Percentiles rank a stretch among this genome's conserved stretches.
Conservation (phyloP, 192 early-diverging fungal species). For the Coemansia sp. region DNA sequence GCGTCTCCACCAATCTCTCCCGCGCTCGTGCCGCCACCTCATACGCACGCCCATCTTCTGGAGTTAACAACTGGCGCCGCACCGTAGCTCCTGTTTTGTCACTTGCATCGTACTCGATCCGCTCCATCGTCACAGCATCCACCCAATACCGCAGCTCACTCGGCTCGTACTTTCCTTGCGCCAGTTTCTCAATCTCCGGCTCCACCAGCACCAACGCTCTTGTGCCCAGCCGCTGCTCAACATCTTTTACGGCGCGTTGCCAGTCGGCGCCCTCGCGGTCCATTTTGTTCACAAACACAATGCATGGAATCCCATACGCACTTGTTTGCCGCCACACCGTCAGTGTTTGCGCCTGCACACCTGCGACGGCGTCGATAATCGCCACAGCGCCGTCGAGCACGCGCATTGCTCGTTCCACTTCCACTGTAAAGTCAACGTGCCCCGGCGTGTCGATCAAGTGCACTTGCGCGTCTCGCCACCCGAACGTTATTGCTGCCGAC, state of each 20-base stretch:
- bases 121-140: slow-evolving; percentile 72
- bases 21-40: slow-evolving; percentile 58
- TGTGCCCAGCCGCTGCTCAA: slow-evolving; percentile 57
- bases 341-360: slow-evolving; percentile 97
- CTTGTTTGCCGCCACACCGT: slow-evolving; percentile 90
- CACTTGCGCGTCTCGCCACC: slow-evolving; percentile 68
- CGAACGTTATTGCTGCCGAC: slow-evolving; percentile 88
- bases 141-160: slow-evolving; percentile 60
- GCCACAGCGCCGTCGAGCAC: slow-evolving; percentile 94
- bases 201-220: slow-evolving; percentile 70
- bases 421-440: slow-evolving; percentile 94
- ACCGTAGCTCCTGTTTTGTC: slow-evolving; percentile 31
- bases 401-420: slow-evolving; percentile 86
- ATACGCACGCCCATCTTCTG: slow-evolving; percentile 26
- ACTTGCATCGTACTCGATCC: slow-evolving; percentile 15
- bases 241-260: slow-evolving; percentile 38
- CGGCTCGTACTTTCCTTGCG: not conserved
- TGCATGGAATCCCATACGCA: slow-evolving; percentile 73
- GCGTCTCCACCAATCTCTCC: slow-evolving; percentile 70
- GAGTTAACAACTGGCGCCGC: slow-evolving; percentile 1
- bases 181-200: slow-evolving; percentile 50
- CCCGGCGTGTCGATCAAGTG: slow-evolving; percentile 97
- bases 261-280: slow-evolving; percentile 74
- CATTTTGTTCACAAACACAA: slow-evolving; percentile 96
- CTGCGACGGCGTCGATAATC: slow-evolving; percentile 91